Evolutionary conservation across 192 early-diverging fungal genomes (phyloP), one percentile per base, ranked within the genome.

Genomic region (Coemansia sp.): DNA sequence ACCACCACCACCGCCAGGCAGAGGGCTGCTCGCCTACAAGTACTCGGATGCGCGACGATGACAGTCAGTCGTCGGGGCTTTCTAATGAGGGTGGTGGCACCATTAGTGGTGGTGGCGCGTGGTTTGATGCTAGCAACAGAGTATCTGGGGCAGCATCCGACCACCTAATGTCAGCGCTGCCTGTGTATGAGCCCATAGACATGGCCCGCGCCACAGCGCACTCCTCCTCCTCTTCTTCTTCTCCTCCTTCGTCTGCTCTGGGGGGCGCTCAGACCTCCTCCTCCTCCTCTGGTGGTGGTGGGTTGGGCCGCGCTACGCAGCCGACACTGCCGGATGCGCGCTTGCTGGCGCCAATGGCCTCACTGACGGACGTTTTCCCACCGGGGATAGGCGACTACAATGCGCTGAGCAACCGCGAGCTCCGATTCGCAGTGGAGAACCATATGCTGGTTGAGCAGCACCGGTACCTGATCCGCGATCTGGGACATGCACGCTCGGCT

Each of bases 401-500:
- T 12, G 37, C 62, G 22, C 53, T 81, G 57, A 81, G 78, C 40
- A 81, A 64, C 65, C 73, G 78, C 9, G 78, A 81, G 54, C 66
- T 81, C 19, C 61, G 78, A 1, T 75, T 81, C 41, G 73, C 78
- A 0, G 70, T 81, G 9, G 78, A 81, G 29, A 81, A 81, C 63
- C 73, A 75, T 12, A 75, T 81, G 73, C 65, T 81, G 3, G 73
- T 81, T n/a, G 78, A 81, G 20, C 78, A 81, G 59, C 78, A 81
- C 54, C 53, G 73, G 15, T 81, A 72, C 45, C 19, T 81, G 65
- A 81, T 81, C 22, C 73, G 78, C 24, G 73, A 81, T 29, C 29
- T 81, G 17, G 78, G 78, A 6, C 78, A 81, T 41, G 78, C 78
- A 3, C 73, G 78, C 22, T 71, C 78, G 3, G 78, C 78, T 6